Evolutionary conservation across 2,329 filamentous ascomycete genomes (phyloP), one percentile per base, ranked within the genome.

Genomic region (Monilinia aucupariae): DNA sequence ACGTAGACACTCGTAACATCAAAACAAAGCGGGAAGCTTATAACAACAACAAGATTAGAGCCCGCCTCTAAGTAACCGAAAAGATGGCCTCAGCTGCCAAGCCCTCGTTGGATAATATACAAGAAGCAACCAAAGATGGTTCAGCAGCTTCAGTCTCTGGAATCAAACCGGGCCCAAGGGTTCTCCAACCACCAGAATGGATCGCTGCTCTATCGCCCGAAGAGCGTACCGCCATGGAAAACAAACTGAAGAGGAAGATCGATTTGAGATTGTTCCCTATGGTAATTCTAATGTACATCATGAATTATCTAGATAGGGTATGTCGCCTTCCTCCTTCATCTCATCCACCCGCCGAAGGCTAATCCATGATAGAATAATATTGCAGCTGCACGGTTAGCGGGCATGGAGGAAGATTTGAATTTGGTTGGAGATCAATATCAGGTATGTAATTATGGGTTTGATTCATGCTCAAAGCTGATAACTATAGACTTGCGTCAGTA

Each of bases 231-330:
- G 69, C 71, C 8, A 76, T 83, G 1, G 87, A 91, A 72, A 78
- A 76, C 64, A 80, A 78, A 60, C 74, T 91, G 58, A 78, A 81
- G 64, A 79, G 81, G 65, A 90, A 88, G 73, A 84, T 90, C 61
- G 88, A 91, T 71, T 68, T 82, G 15, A 78, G 86, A 59, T 73
- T 90, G 45, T 77, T 91, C 68, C 87, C 87, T 0, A 85, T 86
- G 75, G 78, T 89, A 49, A 83, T 89, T 59, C 68, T 89, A 55
- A 88, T 90, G 80, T 90, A 88, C 67, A 86, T 89, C 68, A 77
- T 89, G 77, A 89, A 88, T 69, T 88, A 87, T 71, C 75, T 88
- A 15, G 83, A 86, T 67, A 68, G 73, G 50, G 59, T 61, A 10
- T 20, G 50, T 61, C 20, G 8, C n/a, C 27, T 12, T 39, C 17